Conservation (phyloP, 306 rosid genomes). For the Medicago ruthenica region DNA sequence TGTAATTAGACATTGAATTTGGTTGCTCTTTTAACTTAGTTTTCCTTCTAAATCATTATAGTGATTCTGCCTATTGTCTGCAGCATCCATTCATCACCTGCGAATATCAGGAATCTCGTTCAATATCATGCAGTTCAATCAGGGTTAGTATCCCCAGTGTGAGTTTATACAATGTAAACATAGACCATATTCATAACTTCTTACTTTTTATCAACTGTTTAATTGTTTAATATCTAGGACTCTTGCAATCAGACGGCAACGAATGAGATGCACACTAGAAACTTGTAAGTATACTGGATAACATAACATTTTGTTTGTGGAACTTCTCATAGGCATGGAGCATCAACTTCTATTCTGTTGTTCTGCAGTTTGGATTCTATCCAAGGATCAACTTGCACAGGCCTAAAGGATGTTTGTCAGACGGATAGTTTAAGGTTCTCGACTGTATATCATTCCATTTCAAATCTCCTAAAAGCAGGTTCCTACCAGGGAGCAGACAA, state of each 20-base stretch:
- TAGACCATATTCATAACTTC: constrained; percentile 28
- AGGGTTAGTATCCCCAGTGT: constrained; percentile 56
- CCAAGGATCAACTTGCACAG: constrained; percentile 64
- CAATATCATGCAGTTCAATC: constrained; percentile 53
- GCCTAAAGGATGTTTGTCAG: constrained; percentile 76
- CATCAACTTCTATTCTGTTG: constrained; percentile 40
- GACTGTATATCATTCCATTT: constrained; percentile 49
- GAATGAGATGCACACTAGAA: constrained; percentile 58
- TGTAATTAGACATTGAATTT: not conserved
- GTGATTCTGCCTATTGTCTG: constrained; percentile 43
- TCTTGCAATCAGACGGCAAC: constrained; percentile 58
- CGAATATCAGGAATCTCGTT: constrained; percentile 58
- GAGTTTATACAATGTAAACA: constrained; percentile 34
- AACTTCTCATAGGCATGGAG: constrained; percentile 32
- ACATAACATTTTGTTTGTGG: constrained; percentile 32
- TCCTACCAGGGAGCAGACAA: constrained; percentile 59
- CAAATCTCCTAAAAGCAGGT: constrained; percentile 51
- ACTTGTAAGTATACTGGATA: constrained; percentile 56
- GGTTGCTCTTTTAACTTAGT: constrained; percentile 28
- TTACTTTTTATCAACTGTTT: constrained; percentile 34
- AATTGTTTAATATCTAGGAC: constrained; percentile 56
- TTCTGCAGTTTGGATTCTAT: constrained; percentile 56
- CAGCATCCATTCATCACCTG: constrained; percentile 91
- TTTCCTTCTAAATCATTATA: constrained; percentile 25
- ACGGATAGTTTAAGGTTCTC: constrained; percentile 73